Base-by-base conservation (phyloP, 345 rosid genomes). In the Salix koriyanagi region DNA sequence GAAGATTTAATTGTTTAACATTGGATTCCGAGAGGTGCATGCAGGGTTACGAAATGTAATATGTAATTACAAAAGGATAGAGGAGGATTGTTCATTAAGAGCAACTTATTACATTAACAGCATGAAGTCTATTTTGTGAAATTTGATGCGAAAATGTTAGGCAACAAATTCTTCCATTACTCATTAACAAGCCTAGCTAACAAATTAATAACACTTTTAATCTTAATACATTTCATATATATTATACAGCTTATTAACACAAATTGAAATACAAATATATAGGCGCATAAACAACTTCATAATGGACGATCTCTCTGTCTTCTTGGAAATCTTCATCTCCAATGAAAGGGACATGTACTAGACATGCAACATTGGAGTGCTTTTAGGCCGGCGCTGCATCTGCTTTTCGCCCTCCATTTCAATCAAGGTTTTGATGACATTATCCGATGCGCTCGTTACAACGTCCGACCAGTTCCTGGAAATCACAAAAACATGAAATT, bases 391-490 rank as follows among this genome's bases (percentile, higher is more conserved):
- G 23, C 71, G 65, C 61, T 60, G 67, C 77, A 48, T 65, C 72
- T 26, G 77, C 62, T 80, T 84, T 66, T 90, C 83, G 52, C 32
- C 71, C 66, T 89, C 88, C 54, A 91, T 79, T 81, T 91, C 94
- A 42, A 83, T 71, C 52, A 92, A 79, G 62, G 87, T 89, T 39
- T 83, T 75, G 16, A 92, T 89, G 25, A 92, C 85, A 74, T 83
- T 86, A 62, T 92, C 92, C 1, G 92, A 80, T 41, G 97, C 84
- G 67, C 37, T 71, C 67, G 90, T 89, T 50, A 88, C 90, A 58
- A 91, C 89, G 16, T 91, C 92, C 7, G 89, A 83, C 84, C 84
- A 83, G 56, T 90, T 89, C 87, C 97, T 92, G 70, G 19, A 50
- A 37, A 18, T 25, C 3, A 67, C 25, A 42, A n/a, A 26, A 58